A percentile compares a stretch with the other conserved stretches of the same genome.
These are phyloP conservation scores for Salix caprea DNA, from an alignment of 345 rosid species.

Conservation along the genomic window DNA sequence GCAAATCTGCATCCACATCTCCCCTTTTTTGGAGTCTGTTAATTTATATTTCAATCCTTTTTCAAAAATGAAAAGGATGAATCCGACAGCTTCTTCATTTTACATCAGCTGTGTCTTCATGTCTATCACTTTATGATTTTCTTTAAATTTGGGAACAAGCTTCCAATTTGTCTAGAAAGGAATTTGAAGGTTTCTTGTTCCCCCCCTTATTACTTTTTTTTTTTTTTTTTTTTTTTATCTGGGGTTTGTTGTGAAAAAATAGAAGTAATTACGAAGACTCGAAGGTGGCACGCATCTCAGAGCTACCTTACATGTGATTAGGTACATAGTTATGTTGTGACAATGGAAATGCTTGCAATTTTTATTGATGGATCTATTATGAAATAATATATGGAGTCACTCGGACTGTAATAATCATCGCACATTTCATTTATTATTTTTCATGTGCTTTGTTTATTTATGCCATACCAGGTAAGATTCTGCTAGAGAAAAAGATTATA, in stretches of 20 bases:
- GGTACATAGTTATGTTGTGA: conserved; percentile 41
- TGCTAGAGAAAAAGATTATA: neutral
- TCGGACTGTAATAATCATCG: conserved; percentile 20
- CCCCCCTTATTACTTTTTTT: conserved; percentile 11
- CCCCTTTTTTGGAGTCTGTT: conserved; percentile 29
- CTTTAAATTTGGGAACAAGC: conserved; percentile 30
- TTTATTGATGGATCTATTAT: conserved; percentile 35
- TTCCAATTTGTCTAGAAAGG: conserved; percentile 27
- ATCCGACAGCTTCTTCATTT: conserved; percentile 22
- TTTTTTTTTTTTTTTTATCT: neutral
- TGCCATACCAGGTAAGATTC: neutral
- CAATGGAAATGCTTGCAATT: conserved; percentile 36
- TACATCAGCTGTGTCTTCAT: conserved; percentile 23
- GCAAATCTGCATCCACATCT: conserved; percentile 16
- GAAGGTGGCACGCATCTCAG: conserved; percentile 22
- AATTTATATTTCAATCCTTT: conserved; percentile 32
- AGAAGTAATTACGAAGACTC: conserved; percentile 26
- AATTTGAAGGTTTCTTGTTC: conserved; percentile 28
- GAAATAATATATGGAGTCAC: conserved; percentile 24
- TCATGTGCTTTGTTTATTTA: neutral
- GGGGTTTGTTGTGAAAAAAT: conserved; percentile 36
- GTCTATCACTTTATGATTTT: conserved; percentile 18
- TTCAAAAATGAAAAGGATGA: conserved; percentile 13
- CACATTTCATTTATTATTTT: neutral
- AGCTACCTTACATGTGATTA: conserved; percentile 37